These are phyloP conservation scores for Pistacia atlantica DNA, from an alignment of 345 rosid species.

Conservation along the genomic window DNA sequence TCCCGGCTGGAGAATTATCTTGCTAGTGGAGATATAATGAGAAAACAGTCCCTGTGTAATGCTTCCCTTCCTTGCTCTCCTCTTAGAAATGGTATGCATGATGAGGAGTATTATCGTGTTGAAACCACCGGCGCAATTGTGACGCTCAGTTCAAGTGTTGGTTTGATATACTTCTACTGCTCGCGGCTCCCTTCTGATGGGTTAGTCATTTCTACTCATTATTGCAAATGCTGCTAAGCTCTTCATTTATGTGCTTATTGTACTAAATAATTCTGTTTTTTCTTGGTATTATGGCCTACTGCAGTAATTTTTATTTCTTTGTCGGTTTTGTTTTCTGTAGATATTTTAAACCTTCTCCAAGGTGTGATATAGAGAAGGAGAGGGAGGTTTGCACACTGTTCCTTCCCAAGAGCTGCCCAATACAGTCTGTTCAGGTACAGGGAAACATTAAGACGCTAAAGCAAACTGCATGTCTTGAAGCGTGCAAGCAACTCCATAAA, in stretches of 20 bases:
- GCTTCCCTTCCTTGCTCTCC: constrained; percentile 60
- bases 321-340: constrained; percentile 34
- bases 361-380: constrained; percentile 50
- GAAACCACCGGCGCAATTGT: constrained; percentile 63
- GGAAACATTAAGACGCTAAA: constrained; percentile 46
- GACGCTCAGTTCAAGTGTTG: constrained; percentile 63
- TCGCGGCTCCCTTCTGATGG: constrained; percentile 87
- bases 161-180: constrained; percentile 74
- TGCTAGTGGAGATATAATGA: constrained; percentile 69
- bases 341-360: constrained; percentile 79
- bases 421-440: constrained; percentile 38
- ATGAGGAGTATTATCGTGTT: constrained; percentile 49
- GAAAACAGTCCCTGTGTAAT: constrained; percentile 61
- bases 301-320: not conserved
- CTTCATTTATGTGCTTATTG: constrained; percentile 1
- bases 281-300: not conserved
- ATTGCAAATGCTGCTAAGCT: constrained; percentile 1
- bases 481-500: constrained; percentile 71
- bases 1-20: constrained; percentile 62
- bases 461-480: constrained; percentile 81
- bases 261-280: not conserved
- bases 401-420: constrained; percentile 78
- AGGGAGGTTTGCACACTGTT: constrained; percentile 44
- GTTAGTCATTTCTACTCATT: constrained; percentile 43
- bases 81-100: constrained; percentile 33